These are phyloP conservation scores for Sideroxylon spinosum DNA, from an alignment of 179 eudicot species.

Conservation along the genomic window DNA sequence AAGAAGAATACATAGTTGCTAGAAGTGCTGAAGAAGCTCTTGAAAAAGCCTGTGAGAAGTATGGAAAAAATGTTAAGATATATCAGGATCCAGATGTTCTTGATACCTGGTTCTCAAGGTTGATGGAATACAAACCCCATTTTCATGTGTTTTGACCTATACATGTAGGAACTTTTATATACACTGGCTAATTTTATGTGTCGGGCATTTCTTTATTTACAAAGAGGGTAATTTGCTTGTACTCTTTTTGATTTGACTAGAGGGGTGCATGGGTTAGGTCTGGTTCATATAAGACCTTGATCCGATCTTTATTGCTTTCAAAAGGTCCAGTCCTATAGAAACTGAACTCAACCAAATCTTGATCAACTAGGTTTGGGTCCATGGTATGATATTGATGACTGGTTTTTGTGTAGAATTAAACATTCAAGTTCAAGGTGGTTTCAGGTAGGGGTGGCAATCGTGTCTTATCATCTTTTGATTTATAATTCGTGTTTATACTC, in stretches of 20 bases:
- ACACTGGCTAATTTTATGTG: background rate
- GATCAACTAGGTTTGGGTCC: too few relatives aligned
- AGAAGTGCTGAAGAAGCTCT: constrained; percentile 73
- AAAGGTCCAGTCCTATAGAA: too few relatives aligned
- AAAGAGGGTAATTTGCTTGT: background rate
- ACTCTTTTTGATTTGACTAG: background rate
- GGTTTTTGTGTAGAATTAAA: too few relatives aligned
- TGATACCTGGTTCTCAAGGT: constrained; percentile 99
- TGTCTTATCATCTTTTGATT: too few relatives aligned
- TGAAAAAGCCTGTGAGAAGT: constrained; percentile 64
- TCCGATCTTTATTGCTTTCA: too few relatives aligned
- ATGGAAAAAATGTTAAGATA: constrained; percentile 72
- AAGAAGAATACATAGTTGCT: constrained; percentile 94
- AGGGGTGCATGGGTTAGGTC: too few relatives aligned
- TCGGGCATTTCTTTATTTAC: background rate
- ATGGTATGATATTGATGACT: too few relatives aligned
- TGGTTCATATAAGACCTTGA: too few relatives aligned
- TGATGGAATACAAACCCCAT: constrained; percentile 14
- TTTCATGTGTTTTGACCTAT: background rate
- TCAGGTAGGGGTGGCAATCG: too few relatives aligned
- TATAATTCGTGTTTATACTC: too few relatives aligned
- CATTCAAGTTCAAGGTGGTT: too few relatives aligned
- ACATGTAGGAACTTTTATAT: background rate
- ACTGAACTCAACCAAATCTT: too few relatives aligned
- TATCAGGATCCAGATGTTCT: constrained; percentile 99